A percentile compares a stretch with the other conserved stretches of the same genome.
These are phyloP conservation scores for Gyromitra esculenta DNA, from an alignment of 2,329 filamentous ascomycete species.

Conservation along the genomic window DNA sequence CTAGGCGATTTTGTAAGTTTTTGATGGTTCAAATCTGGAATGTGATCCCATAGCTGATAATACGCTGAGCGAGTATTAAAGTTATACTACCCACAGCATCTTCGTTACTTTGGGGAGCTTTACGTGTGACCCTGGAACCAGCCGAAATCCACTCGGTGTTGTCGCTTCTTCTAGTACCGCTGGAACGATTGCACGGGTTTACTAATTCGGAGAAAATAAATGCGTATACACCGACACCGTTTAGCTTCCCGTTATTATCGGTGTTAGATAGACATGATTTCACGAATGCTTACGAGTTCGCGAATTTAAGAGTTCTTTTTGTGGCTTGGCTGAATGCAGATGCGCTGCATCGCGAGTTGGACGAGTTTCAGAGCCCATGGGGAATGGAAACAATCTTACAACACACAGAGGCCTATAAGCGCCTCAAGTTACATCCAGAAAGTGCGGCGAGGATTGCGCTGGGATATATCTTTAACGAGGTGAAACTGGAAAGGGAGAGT, in stretches of 20 bases:
- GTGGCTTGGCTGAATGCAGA: constrained; percentile 47
- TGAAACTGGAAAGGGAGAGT: constrained; percentile 32
- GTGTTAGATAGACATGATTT: constrained; percentile 48
- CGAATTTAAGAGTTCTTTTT: constrained; percentile 49
- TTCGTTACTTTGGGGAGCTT: constrained; percentile 36
- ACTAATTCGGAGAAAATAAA: constrained; percentile 28
- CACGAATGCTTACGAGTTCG: constrained; percentile 45
- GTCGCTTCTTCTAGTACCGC: constrained; percentile 32
- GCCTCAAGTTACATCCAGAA: constrained; percentile 42
- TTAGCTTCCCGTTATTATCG: constrained; percentile 39
- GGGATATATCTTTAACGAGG: constrained; percentile 53
- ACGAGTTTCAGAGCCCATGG: constrained; percentile 37
- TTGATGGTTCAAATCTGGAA: not conserved
- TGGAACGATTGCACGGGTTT: constrained; percentile 46
- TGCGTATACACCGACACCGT: constrained; percentile 51
- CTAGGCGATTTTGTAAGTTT: constrained; percentile 48
- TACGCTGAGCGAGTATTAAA: not conserved
- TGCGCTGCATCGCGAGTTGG: constrained; percentile 15
- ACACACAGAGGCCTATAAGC: constrained; percentile 44
- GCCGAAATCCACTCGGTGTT: constrained; percentile 43
- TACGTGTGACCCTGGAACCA: constrained; percentile 44
- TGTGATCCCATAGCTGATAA: not conserved
- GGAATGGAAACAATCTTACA: constrained; percentile 48
- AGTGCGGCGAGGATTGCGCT: constrained; percentile 50
- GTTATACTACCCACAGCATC: constrained; percentile 32